Evolutionary conservation across 2,329 filamentous ascomycete species (phyloP).

Genomic region (Cytospora paraplurivora): DNA sequence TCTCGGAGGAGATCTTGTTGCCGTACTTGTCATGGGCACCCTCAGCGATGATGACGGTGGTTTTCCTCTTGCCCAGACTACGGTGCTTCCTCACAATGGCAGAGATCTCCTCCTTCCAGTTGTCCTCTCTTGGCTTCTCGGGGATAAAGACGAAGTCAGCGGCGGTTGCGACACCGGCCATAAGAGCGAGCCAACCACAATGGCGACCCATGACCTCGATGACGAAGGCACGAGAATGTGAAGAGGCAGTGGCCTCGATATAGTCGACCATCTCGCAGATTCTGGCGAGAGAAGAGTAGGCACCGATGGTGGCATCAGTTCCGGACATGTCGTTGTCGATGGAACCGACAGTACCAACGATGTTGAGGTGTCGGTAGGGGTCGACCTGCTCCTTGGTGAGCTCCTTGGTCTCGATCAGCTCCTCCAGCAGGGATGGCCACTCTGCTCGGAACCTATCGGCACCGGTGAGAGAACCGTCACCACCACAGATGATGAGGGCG

Average conservation of each 20-base stretch:
- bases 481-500: slow-evolving; percentile 93
- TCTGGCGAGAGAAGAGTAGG: slow-evolving; percentile 87
- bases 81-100: slow-evolving; percentile 80
- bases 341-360: slow-evolving; percentile 92
- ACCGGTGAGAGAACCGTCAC: slow-evolving; percentile 93
- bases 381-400: slow-evolving; percentile 70
- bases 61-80: slow-evolving; percentile 88
- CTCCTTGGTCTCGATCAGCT: slow-evolving; percentile 75
- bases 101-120: slow-evolving; percentile 91
- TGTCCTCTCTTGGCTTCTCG: slow-evolving; percentile 82
- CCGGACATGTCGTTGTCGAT: slow-evolving; percentile 99
- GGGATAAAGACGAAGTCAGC: slow-evolving; percentile 98
- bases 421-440: slow-evolving; percentile 85
- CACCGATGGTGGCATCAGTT: slow-evolving; percentile 96
- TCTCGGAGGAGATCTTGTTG: slow-evolving; percentile 76
- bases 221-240: slow-evolving; percentile 94
- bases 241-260: slow-evolving; percentile 92
- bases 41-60: slow-evolving; percentile 96
- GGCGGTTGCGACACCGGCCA: slow-evolving; percentile 92
- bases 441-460: slow-evolving; percentile 91
- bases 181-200: slow-evolving; percentile 95
- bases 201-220: slow-evolving; percentile 98
- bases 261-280: slow-evolving; percentile 97
- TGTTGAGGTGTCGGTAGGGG: slow-evolving; percentile 86
- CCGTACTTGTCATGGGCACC: slow-evolving; percentile 85